Conservation (phyloP, 495 filamentous ascomycete species). For the Annulohypoxylon maeteangense region DNA sequence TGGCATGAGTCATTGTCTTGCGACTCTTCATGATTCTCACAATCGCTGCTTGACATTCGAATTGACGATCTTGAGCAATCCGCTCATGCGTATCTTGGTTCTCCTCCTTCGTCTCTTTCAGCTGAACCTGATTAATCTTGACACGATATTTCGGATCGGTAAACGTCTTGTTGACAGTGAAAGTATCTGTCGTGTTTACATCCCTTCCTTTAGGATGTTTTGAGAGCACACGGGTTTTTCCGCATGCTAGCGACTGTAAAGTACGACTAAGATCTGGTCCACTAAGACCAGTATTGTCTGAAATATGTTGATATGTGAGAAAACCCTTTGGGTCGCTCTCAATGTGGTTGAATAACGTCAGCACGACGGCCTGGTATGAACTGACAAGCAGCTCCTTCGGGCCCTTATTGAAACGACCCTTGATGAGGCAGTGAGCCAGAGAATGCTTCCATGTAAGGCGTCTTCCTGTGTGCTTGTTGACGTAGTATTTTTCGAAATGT, state of each 20-base stretch:
- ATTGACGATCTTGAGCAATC: constrained; percentile 88
- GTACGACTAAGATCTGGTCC: constrained; percentile 86
- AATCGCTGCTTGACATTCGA: constrained; percentile 96
- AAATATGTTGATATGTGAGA: constrained; percentile 75
- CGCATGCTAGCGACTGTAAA: constrained; percentile 92
- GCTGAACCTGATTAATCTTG: constrained; percentile 98
- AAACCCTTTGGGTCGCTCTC: constrained; percentile 57
- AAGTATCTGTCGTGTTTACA: constrained; percentile 78
- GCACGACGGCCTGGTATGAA: constrained; percentile 89
- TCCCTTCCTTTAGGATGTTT: constrained; percentile 90
- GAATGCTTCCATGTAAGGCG: constrained; percentile 92
- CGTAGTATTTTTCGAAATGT: constrained; percentile 83
- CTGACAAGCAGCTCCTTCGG: constrained; percentile 87
- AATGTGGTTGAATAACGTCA: constrained; percentile 89
- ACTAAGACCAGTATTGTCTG: constrained; percentile 69
- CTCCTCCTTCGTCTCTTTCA: constrained; percentile 89
- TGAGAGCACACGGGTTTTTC: constrained; percentile 81
- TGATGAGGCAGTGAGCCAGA: constrained; percentile 85
- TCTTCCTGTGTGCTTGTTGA: constrained; percentile 84
- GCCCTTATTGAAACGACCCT: constrained; percentile 78
- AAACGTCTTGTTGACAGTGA: constrained; percentile 81
- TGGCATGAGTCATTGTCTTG: constrained; percentile 83
- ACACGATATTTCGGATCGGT: constrained; percentile 84
- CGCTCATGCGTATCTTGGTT: constrained; percentile 92
- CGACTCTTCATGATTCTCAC: constrained; percentile 97